These are phyloP conservation scores for Gynandropsis gynandra DNA, from an alignment of 345 rosid genomes.

Conservation along the genomic window DNA sequence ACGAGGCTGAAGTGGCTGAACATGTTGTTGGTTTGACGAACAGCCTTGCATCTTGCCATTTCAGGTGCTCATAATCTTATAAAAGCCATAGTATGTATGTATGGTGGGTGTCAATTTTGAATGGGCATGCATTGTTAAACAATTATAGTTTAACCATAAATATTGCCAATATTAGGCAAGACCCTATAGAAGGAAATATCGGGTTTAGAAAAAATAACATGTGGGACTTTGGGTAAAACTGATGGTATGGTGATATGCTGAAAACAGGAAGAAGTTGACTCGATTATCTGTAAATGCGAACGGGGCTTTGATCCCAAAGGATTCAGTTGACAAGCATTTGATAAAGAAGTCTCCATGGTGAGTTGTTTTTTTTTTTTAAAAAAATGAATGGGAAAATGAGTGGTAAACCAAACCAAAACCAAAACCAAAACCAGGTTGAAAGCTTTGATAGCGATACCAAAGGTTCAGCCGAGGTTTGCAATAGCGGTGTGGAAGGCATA, in stretches of 20 bases:
- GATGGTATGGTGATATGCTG: background rate
- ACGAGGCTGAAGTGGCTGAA: conserved; percentile 94
- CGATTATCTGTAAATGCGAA: conserved; percentile 65
- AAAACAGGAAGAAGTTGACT: conserved; percentile 67
- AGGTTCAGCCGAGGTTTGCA: conserved; percentile 92
- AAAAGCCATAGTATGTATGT: too few species aligned
- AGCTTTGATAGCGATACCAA: conserved; percentile 85
- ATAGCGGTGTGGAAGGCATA: conserved; percentile 79
- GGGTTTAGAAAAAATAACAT: too few species aligned
- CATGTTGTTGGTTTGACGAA: conserved; percentile 76
- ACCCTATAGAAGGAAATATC: too few species aligned
- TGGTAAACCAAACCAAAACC: conserved; percentile 19
- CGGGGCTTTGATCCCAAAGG: conserved; percentile 59
- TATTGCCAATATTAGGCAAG: too few species aligned
- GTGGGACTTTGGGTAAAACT: conserved; percentile 8
- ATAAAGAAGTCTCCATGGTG: conserved; percentile 63
- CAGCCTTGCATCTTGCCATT: conserved; percentile 83
- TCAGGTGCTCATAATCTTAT: conserved; percentile 40
- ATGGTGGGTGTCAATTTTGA: too few species aligned
- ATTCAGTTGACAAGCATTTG: conserved; percentile 46
- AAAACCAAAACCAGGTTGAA: conserved; percentile 52
- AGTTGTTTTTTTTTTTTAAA: conserved; percentile 19
- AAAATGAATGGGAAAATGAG: too few species aligned
- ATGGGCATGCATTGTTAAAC: too few species aligned
- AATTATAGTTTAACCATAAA: too few species aligned